A percentile compares a stretch with the other conserved stretches of the same genome.
phyloP scores from a whole-genome alignment of 2,329 filamentous ascomycete genomes.

The Botryotinia calthae region DNA sequence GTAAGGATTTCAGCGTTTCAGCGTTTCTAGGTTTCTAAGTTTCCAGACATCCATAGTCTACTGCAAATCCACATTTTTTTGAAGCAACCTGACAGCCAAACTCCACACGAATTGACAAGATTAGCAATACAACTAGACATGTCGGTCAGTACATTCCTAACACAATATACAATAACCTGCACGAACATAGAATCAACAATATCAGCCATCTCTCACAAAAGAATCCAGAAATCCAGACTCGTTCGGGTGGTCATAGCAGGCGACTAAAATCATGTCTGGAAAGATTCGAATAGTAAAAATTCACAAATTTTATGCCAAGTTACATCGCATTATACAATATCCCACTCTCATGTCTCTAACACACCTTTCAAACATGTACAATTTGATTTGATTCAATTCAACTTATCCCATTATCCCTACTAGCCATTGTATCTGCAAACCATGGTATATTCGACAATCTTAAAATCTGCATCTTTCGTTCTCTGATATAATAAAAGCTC shows the following conservation, averaged over 20 bases:
- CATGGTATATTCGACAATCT: conserved; percentile 13
- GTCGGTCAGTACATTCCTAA: not conserved
- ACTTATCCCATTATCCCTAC: not conserved
- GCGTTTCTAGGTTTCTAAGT: not conserved
- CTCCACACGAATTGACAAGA: not conserved
- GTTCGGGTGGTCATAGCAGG: not conserved
- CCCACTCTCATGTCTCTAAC: not conserved
- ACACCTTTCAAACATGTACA: not conserved
- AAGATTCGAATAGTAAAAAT: not conserved
- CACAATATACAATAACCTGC: not conserved
- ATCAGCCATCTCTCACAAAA: not conserved
- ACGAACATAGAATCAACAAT: not conserved
- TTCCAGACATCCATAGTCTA: not conserved
- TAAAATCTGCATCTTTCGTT: not conserved
- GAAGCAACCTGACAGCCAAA: not conserved
- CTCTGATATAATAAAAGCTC: not conserved
- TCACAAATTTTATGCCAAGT: not conserved
- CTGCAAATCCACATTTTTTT: not conserved
- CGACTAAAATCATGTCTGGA: not conserved
- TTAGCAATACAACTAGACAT: not conserved
- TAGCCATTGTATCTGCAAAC: not conserved
- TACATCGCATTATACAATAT: not conserved
- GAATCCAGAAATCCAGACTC: not conserved
- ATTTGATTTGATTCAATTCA: not conserved
- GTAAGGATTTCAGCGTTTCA: not conserved